Evolutionary conservation across 495 filamentous ascomycete genomes (phyloP).

Genomic region (Hyphodiscus hymeniophilus): DNA sequence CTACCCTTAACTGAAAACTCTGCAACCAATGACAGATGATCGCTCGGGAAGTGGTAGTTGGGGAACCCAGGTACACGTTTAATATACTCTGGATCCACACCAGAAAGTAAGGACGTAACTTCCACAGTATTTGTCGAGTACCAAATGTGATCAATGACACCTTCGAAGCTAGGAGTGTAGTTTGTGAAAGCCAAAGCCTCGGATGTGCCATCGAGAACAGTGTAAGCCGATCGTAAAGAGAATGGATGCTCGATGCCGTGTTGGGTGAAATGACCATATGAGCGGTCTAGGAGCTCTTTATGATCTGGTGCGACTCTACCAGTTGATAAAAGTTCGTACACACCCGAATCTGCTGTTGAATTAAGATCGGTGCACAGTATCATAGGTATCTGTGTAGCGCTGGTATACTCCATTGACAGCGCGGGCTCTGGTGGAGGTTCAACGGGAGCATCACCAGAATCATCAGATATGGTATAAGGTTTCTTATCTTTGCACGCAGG

Average conservation of each 20-base stretch:
- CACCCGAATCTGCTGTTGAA: constrained; percentile 71
- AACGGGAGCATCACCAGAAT: constrained; percentile 41
- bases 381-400: constrained; percentile 78
- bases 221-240: constrained; percentile 82
- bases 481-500: constrained; percentile 73
- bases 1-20: constrained; percentile 84
- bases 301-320: constrained; percentile 67
- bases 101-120: constrained; percentile 77
- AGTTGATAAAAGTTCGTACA: constrained; percentile 77
- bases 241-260: constrained; percentile 93
- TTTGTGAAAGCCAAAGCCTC: constrained; percentile 91
- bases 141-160: constrained; percentile 95
- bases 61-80: constrained; percentile 89
- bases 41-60: constrained; percentile 94
- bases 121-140: constrained; percentile 88
- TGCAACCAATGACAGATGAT: constrained; percentile 86
- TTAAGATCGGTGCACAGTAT: constrained; percentile 95
- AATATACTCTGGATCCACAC: constrained; percentile 86
- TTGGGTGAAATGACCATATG: constrained; percentile 84
- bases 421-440: constrained; percentile 40
- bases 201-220: constrained; percentile 49
- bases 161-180: constrained; percentile 85
- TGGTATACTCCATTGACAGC: constrained; percentile 67
- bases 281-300: constrained; percentile 56
- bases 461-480: constrained; percentile 33